Conservation (phyloP, 345 rosid species). For the Eucalyptus lansdowneana region DNA sequence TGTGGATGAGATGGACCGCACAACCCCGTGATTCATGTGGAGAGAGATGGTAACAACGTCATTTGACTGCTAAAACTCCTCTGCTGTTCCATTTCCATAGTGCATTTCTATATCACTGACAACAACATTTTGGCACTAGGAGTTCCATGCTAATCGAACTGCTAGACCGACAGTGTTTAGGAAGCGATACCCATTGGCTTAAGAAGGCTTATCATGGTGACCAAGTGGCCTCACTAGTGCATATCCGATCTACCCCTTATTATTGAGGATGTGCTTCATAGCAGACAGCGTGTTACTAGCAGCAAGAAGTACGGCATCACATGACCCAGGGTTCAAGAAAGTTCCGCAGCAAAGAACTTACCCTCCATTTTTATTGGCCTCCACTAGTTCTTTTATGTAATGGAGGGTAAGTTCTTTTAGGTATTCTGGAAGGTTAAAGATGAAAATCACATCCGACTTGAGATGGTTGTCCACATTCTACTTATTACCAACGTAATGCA, state of each 20-base stretch:
- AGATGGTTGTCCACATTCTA: not conserved
- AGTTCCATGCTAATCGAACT: slow-evolving; percentile 40
- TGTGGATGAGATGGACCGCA: slow-evolving; percentile 92
- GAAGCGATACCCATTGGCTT: slow-evolving; percentile 83
- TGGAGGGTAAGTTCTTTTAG: slow-evolving; percentile 15
- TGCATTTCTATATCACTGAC: slow-evolving; percentile 81
- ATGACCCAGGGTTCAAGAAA: slow-evolving; percentile 65
- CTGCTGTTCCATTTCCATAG: slow-evolving; percentile 78
- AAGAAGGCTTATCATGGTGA: slow-evolving; percentile 80
- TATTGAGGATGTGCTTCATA: slow-evolving; percentile 58
- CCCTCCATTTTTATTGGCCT: slow-evolving; percentile 44
- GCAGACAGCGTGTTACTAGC: slow-evolving; percentile 74
- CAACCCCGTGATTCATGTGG: slow-evolving; percentile 83
- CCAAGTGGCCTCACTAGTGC: slow-evolving; percentile 86
- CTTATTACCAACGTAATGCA: not conserved
- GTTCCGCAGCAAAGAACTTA: slow-evolving; percentile 43
- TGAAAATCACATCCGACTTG: not conserved
- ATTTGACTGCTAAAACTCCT: slow-evolving; percentile 55
- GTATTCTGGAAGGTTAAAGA: slow-evolving; percentile 25
- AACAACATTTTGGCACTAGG: slow-evolving; percentile 35
- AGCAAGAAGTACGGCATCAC: slow-evolving; percentile 70
- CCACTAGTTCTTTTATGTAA: slow-evolving; percentile 41
- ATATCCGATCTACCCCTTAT: slow-evolving; percentile 44
- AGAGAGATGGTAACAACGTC: slow-evolving; percentile 65
- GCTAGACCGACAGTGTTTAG: slow-evolving; percentile 70